Percentiles rank a stretch among this genome's conserved stretches.
phyloP scores from a whole-genome alignment of 371 early-diverging fungal genomes.

The Fennellomyces sp. region DNA sequence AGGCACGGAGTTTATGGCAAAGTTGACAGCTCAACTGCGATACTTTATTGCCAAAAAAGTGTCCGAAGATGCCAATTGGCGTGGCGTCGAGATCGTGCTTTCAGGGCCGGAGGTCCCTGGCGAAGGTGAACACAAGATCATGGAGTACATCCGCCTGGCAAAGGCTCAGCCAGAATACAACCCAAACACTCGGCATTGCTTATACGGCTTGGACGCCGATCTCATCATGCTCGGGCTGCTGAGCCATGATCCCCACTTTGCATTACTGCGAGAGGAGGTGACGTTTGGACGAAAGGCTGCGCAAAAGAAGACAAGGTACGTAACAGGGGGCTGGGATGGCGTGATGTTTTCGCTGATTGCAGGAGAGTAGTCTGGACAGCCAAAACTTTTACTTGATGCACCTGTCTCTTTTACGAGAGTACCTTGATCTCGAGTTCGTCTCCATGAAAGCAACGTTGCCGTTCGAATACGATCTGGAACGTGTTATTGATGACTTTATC shows the following conservation, averaged over 20 bases:
- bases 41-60: constrained; percentile 93
- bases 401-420: constrained; percentile 89
- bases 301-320: constrained; percentile 53
- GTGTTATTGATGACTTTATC: constrained; percentile 97
- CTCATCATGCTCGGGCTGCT: constrained; percentile 97
- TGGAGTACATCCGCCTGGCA: constrained; percentile 93
- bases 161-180: constrained; percentile 81
- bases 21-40: constrained; percentile 81
- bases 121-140: constrained; percentile 99
- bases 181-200: constrained; percentile 90
- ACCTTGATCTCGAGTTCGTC: constrained; percentile 88
- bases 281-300: constrained; percentile 76
- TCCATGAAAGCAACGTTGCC: constrained; percentile 48
- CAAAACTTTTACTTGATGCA: constrained; percentile 84
- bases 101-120: constrained; percentile 98
- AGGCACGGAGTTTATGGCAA: constrained; percentile 97
- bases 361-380: constrained; percentile 43
- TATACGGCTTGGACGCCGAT: constrained; percentile 99
- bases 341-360: not conserved
- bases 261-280: constrained; percentile 96
- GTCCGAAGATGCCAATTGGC: constrained; percentile 91
- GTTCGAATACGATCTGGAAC: constrained; percentile 84
- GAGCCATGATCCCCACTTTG: constrained; percentile 96
- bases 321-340: not conserved
- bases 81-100: constrained; percentile 85